These are phyloP conservation scores for Leccinellum rugosiceps DNA, from an alignment of 768 basidiomycete species.

Conservation along the genomic window DNA sequence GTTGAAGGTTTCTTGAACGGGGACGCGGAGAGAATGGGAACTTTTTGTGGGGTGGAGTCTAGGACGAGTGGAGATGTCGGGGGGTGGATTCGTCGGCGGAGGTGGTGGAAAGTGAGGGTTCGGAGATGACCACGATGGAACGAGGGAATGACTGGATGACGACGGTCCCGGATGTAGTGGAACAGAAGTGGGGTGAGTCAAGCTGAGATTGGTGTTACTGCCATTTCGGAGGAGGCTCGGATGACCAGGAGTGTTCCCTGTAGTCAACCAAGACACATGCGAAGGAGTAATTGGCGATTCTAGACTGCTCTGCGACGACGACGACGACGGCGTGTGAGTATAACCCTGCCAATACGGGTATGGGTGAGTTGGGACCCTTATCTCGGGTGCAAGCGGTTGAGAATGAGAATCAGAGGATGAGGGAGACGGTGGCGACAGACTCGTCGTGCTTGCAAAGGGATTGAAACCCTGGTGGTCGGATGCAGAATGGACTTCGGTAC, in stretches of 20 bases:
- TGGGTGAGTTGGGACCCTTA: slow-evolving; percentile 31
- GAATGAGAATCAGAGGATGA: slow-evolving; percentile 15
- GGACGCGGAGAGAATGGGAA: slow-evolving; percentile 42
- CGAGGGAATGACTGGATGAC: slow-evolving; percentile 13
- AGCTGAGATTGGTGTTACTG: slow-evolving; percentile 4
- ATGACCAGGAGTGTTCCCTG: slow-evolving; percentile 8
- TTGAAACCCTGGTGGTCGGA: slow-evolving; percentile 13
- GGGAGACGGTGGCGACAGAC: slow-evolving; percentile 16
- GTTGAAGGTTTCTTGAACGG: slow-evolving; percentile 29
- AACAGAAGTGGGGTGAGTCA: not conserved
- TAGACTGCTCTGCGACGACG: slow-evolving; percentile 29
- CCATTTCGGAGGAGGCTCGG: slow-evolving; percentile 3
- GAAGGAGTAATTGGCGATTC: slow-evolving; percentile 36
- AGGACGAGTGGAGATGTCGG: slow-evolving; percentile 26
- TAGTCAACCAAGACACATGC: slow-evolving; percentile 38
- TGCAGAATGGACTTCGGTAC: slow-evolving; percentile 28
- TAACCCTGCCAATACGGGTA: slow-evolving; percentile 36
- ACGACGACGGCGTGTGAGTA: slow-evolving; percentile 29
- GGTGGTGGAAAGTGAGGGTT: slow-evolving; percentile 35
- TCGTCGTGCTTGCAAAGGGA: slow-evolving; percentile 21
- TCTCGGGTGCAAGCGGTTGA: slow-evolving; percentile 29
- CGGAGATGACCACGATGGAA: slow-evolving; percentile 23
- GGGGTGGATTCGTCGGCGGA: slow-evolving; percentile 30
- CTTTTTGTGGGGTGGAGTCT: slow-evolving; percentile 35
- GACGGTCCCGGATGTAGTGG: slow-evolving; percentile 3